These are phyloP conservation scores for Fusarium albidum DNA, from an alignment of 2,329 filamentous ascomycete genomes.

Conservation along the genomic window DNA sequence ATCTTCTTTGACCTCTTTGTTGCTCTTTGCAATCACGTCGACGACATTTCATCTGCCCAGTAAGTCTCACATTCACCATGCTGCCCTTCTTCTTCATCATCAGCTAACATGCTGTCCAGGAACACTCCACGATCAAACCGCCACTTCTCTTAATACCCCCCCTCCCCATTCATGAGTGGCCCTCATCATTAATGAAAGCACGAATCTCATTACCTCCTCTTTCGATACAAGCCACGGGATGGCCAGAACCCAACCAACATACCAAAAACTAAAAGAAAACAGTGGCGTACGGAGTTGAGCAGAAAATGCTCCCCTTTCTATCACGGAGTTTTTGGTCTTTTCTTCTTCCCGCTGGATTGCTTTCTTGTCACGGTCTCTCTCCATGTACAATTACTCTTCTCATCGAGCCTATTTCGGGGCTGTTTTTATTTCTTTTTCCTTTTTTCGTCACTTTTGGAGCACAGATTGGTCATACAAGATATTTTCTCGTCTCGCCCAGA, in stretches of 20 bases:
- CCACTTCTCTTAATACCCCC: conserved; percentile 42
- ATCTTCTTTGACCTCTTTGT: conserved; percentile 96
- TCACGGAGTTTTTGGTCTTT: not conserved
- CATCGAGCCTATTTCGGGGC: conserved; percentile 12
- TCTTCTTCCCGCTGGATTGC: conserved; percentile 21
- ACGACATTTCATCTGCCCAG: conserved; percentile 68
- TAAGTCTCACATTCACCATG: conserved; percentile 47
- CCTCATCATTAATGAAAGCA: conserved; percentile 40
- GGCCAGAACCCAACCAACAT: conserved; percentile 19
- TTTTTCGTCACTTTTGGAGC: conserved; percentile 27
- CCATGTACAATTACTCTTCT: conserved; percentile 48
- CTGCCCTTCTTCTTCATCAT: not conserved
- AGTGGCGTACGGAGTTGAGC: conserved; percentile 25
- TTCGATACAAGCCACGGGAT: conserved; percentile 16
- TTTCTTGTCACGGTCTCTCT: conserved; percentile 16
- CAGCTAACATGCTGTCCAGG: conserved; percentile 28
- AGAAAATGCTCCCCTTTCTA: conserved; percentile 3
- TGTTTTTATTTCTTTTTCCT: conserved; percentile 4
- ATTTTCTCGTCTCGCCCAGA: conserved; percentile 10
- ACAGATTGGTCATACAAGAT: conserved; percentile 17
- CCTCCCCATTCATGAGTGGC: not conserved
- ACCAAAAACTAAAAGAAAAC: conserved; percentile 33
- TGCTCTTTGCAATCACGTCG: conserved; percentile 90
- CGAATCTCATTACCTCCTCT: conserved; percentile 9
- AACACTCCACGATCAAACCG: conserved; percentile 59